Base-by-base conservation (phyloP, 768 basidiomycete species). In the Cystobasidium ongulense region DNA sequence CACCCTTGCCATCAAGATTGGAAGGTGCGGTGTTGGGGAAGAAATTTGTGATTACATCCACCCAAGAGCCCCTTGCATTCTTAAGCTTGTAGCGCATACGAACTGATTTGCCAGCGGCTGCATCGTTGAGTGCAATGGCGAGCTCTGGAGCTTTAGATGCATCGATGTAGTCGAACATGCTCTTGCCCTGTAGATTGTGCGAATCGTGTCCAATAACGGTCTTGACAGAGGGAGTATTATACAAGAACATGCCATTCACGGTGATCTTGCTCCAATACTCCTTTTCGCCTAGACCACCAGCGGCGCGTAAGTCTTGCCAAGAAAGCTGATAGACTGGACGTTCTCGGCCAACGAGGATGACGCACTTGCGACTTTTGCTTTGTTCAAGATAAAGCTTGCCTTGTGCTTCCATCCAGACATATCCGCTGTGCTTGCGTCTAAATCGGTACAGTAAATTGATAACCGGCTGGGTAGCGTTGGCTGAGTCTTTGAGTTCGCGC, bases 391-490 rank as follows among this genome's bases (percentile, higher is more conserved):
- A 89, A 46, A 98, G 84, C 35, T 91, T 84, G 0, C 95, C 95
- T n/a, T 88, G 84, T 63, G 88, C 89, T 80, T 96, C 92, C 18
- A 98, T 84, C 95, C 95, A 99, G 23, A 92, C 85, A 81, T 89
- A 93, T 1, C 84, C 83, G 59, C 76, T 86, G 57, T 81, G 77
- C 80, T 90, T 91, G 7, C 88, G 86, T 35, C 85, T 84, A 8
- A 91, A 90, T 1, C 95, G 85, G 83, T 92, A 97, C 41, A 97
- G 85, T 15, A 97, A 83, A 79, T 92, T 89, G 52, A 96, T 90
- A 0, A 85, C 82, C 23, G 70, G 52, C 36, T 75, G 66, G 5
- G 50, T 36, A 18, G 62, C 8, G 27, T 73, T 72, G 52, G 63
- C 64, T 0, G 76, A 59, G 29, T 84, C 83, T 76, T 96, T 97